These are phyloP conservation scores for Camelina hispida DNA, from an alignment of 345 rosid species.

Conservation along the genomic window DNA sequence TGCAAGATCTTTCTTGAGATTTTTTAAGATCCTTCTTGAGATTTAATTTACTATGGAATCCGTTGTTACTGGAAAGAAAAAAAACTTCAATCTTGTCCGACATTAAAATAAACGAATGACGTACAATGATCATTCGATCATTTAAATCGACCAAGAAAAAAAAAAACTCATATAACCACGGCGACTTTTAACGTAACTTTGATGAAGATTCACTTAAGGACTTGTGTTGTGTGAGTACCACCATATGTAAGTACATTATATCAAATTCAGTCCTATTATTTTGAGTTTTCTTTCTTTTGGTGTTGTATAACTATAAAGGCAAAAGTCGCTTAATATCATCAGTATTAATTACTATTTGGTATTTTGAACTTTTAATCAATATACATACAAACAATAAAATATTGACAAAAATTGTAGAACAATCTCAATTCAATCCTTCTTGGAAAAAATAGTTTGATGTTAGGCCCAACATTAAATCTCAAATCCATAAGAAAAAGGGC, in stretches of 20 bases:
- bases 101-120: neutral
- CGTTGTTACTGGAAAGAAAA: too few relatives aligned
- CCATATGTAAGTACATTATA: neutral
- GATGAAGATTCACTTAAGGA: neutral
- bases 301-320: neutral
- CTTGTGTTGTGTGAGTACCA: neutral
- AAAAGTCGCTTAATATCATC: neutral
- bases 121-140: neutral
- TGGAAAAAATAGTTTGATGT: neutral
- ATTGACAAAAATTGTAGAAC: neutral
- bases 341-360: too few relatives aligned
- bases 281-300: neutral
- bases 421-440: neutral
- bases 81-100: too few relatives aligned
- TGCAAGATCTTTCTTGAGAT: neutral
- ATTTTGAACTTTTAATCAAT: neutral
- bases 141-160: neutral
- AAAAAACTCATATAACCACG: neutral
- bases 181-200: conserved; percentile 8
- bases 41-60: too few relatives aligned
- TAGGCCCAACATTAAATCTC: conserved; percentile 2
- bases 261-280: neutral
- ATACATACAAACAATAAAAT: neutral
- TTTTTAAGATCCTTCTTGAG: neutral
- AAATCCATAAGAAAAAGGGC: conserved; percentile 2